Evolutionary conservation across 148 eudicot species (phyloP), one percentile per base, ranked within the genome.

Genomic region (Gaultheria prostrata): DNA sequence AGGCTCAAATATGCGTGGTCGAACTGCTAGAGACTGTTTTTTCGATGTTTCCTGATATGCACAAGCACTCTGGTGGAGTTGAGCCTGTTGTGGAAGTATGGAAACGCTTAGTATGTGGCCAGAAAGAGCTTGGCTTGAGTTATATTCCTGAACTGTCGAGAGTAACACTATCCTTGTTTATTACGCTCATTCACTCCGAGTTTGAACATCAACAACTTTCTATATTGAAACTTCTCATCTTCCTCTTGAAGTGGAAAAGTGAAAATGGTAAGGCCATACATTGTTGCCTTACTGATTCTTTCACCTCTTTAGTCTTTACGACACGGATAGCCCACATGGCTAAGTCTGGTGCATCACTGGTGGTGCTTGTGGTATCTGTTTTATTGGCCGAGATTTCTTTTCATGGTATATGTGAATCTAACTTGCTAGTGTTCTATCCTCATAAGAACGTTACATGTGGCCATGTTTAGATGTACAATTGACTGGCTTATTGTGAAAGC

Each of bases 191-290:
- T 77, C 92, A 85, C 80, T 84, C 92, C 45, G 95, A 97, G 85
- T 84, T 92, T 83, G 99, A 95, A 83, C 98, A 95, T 85, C 95
- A 95, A 85, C 93, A 92, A 82, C 86, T 89, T 59, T 90, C 86
- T 74, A 72, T 92, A 70, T 82, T 95, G 78, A 91, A 89, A 56
- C 84, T 97, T 84, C 88, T 95, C 61, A 61, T 83, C 57, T 88
- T 89, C 77, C 86, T 95, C 71, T 78, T 95, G 77, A 86, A 85
- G 46, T 97, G 99, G 99, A 89, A 89, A 88, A 86, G 71, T 82
- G 87, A 91, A 89, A 88, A 88, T 85, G 99, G 99, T 97, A 91
- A 77, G 83, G 49, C 51, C 73, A 26, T 65, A 72, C 17, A 30
- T 0, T 56, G 21, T 7, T 32, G 54, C 26, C 35, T 80, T 67